Evolutionary conservation across 129 eudicot species (phyloP).

Genomic region (Deinandra increscens): DNA sequence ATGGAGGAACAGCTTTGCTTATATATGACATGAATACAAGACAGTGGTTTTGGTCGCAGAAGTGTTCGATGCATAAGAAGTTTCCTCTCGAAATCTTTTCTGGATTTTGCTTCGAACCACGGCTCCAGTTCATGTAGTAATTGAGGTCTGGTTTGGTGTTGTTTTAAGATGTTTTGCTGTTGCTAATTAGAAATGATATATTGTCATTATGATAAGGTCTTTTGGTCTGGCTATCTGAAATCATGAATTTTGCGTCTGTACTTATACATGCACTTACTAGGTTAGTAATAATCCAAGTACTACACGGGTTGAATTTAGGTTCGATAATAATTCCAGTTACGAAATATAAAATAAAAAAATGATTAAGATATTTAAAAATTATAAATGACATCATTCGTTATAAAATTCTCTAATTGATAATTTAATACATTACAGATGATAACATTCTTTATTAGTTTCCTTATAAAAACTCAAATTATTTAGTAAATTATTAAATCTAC

Average conservation of each 20-base stretch:
- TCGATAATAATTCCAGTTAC: too few relatives aligned
- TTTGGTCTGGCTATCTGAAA: neutral
- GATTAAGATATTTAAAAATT: too few relatives aligned
- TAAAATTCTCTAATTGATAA: too few relatives aligned
- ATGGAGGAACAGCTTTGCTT: conserved; percentile 45
- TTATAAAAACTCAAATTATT: too few relatives aligned
- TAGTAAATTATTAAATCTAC: too few relatives aligned
- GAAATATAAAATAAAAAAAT: too few relatives aligned
- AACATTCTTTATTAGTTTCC: too few relatives aligned
- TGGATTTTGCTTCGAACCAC: conserved; percentile 60
- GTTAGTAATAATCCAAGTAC: too few relatives aligned
- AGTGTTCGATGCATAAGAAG: conserved; percentile 41
- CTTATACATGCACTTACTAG: conserved; percentile 15
- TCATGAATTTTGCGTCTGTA: conserved; percentile 19
- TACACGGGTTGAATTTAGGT: too few relatives aligned
- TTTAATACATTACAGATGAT: too few relatives aligned
- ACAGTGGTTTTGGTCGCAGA: conserved; percentile 47
- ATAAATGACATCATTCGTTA: too few relatives aligned
- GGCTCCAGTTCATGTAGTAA: conserved; percentile 30
- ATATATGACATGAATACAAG: conserved; percentile 44
- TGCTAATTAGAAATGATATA: conserved; percentile 9
- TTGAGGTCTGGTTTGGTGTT: neutral
- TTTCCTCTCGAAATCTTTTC: conserved; percentile 48
- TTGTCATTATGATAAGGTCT: neutral
- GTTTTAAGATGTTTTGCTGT: neutral